phyloP scores from a whole-genome alignment of 345 rosid species.

The Populus pruinosa region DNA sequence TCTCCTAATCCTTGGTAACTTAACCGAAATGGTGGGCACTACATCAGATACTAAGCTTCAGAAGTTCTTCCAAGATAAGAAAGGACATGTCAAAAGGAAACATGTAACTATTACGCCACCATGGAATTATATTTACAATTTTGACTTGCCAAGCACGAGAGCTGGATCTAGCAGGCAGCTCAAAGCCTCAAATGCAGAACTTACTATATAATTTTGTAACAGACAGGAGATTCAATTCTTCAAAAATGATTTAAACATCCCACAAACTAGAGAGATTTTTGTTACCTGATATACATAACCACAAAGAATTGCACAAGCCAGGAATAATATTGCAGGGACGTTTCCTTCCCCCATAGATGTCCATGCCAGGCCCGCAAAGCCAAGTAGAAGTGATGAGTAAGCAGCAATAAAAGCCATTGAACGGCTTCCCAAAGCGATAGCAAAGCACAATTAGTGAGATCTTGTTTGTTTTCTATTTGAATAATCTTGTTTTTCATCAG shows the following conservation, averaged over 20 bases:
- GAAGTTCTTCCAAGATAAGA: not conserved
- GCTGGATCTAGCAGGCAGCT: not conserved
- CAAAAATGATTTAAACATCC: not conserved
- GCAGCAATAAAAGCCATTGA: conserved; percentile 62
- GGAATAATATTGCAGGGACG: conserved; percentile 50
- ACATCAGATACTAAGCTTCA: not conserved
- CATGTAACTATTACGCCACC: not conserved
- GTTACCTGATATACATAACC: conserved; percentile 82
- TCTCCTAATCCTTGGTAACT: conserved; percentile 94
- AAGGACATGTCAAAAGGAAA: not conserved
- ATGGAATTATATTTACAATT: not conserved
- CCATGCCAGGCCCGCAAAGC: conserved; percentile 63
- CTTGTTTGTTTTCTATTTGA: not conserved
- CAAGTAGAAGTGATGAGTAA: conserved; percentile 41
- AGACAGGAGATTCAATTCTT: not conserved
- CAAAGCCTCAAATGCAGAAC: not conserved
- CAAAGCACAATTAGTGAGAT: conserved; percentile 6
- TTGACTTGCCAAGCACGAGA: not conserved
- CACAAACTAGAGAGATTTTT: not conserved
- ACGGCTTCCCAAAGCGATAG: conserved; percentile 47
- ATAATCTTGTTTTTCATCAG: not conserved
- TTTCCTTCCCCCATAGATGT: conserved; percentile 52
- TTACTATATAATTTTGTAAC: not conserved
- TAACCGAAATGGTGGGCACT: conserved; percentile 94
- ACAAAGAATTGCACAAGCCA: conserved; percentile 60